Conservation (phyloP, 495 filamentous ascomycete genomes). For the Penicillium maclennaniae region DNA sequence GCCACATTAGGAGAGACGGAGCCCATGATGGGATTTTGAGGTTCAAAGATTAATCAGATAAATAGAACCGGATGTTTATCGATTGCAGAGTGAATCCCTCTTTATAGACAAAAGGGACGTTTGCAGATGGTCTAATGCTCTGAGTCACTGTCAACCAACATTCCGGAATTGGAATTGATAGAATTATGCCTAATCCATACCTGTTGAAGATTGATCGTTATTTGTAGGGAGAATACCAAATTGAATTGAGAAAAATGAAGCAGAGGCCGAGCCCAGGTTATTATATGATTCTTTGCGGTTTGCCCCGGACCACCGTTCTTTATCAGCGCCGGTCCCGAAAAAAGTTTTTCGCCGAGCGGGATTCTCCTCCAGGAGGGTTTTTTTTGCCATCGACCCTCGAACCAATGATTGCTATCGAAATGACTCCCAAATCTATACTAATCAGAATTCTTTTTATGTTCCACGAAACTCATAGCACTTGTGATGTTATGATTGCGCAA, state of each 20-base stretch:
- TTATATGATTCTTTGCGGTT: slow-evolving; percentile 15
- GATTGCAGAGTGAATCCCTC: slow-evolving; percentile 3
- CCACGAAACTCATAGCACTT: not conserved
- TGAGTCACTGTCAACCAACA: slow-evolving; percentile 13
- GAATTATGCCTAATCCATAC: not conserved
- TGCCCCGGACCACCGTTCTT: slow-evolving; percentile 12
- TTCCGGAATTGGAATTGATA: not conserved
- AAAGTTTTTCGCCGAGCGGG: slow-evolving; percentile 11
- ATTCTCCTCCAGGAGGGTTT: not conserved
- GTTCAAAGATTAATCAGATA: not conserved
- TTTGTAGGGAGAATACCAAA: not conserved
- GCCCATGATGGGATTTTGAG: slow-evolving; percentile 27
- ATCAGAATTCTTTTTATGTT: not conserved
- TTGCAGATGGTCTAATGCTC: not conserved
- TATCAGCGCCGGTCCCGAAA: slow-evolving; percentile 8
- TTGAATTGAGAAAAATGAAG: not conserved
- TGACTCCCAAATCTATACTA: not conserved
- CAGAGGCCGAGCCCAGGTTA: not conserved
- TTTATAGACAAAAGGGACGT: not conserved
- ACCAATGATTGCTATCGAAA: not conserved
- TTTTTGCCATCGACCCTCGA: slow-evolving; percentile 8
- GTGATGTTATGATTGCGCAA: not conserved
- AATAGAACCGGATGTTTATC: not conserved
- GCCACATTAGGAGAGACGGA: slow-evolving; percentile 30
- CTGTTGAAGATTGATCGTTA: not conserved